Evolutionary conservation across 192 early-diverging fungal species (phyloP).

Genomic region (Gaertneriomyces semiglobifer): DNA sequence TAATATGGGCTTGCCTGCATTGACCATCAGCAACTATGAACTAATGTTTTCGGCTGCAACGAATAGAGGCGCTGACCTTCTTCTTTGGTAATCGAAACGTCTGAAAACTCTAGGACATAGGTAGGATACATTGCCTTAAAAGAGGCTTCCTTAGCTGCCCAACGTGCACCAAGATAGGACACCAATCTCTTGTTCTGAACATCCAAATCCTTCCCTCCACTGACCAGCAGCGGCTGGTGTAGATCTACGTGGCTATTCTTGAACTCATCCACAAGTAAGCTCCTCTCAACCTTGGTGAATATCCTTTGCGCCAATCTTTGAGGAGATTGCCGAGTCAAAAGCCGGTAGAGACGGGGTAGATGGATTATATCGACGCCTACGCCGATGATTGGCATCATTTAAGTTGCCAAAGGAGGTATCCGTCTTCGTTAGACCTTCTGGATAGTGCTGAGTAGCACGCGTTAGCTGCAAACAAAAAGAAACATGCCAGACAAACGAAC

Average conservation of each 20-base stretch:
- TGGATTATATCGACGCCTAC: constrained; percentile 77
- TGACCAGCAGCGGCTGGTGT: not conserved
- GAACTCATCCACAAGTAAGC: constrained; percentile 2
- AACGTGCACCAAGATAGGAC: constrained; percentile 29
- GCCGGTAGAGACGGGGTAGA: constrained; percentile 54
- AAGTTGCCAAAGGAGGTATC: no score
- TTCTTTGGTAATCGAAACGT: constrained; percentile 55
- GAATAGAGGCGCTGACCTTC: constrained; percentile 36
- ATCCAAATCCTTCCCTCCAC: not conserved
- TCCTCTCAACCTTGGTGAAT: constrained; percentile 8
- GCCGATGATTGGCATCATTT: constrained; percentile 56
- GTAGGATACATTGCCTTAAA: constrained; percentile 70
- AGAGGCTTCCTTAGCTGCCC: constrained; percentile 70
- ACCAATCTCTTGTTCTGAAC: constrained; percentile 4
- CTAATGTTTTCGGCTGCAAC: no score
- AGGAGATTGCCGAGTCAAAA: constrained; percentile 49
- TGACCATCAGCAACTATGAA: no score
- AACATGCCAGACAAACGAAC: no score
- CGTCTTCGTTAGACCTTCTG: no score
- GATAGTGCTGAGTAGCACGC: no score
- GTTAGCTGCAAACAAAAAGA: no score
- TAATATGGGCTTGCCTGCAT: constrained; percentile 21
- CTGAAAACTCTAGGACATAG: constrained; percentile 56
- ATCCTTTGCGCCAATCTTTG: constrained; percentile 60
- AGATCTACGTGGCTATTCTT: not conserved